Percentiles rank a stretch among this genome's conserved stretches.
phyloP scores from a whole-genome alignment of 805 yeast genomes.

The Metschnikowia lachancei region DNA sequence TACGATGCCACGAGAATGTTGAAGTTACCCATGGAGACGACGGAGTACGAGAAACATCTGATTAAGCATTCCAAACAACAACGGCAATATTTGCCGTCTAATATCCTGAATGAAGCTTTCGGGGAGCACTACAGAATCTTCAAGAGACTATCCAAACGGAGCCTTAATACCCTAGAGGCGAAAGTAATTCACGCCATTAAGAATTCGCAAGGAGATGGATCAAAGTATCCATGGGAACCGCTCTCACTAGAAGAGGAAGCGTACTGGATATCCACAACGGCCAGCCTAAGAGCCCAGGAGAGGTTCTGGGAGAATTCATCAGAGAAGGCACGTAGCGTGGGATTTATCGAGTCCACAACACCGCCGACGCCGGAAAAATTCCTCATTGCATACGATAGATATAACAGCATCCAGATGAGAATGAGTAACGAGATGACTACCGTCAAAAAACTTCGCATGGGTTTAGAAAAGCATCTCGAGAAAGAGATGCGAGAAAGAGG shows the following conservation, averaged over 20 bases:
- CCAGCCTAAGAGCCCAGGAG: background rate
- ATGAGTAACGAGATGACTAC: conserved; percentile 11
- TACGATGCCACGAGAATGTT: conserved; percentile 13
- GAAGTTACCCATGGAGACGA: conserved; percentile 11
- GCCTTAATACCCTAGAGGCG: conserved; percentile 16
- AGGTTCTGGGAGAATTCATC: conserved; percentile 8
- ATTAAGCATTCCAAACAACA: background rate
- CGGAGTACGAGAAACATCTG: background rate
- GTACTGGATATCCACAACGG: conserved; percentile 7
- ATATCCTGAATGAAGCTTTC: conserved; percentile 6
- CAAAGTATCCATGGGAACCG: conserved; percentile 14
- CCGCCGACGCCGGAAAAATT: conserved; percentile 6
- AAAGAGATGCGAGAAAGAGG: conserved; percentile 11
- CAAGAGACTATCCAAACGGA: conserved; percentile 13
- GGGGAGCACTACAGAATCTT: conserved; percentile 18
- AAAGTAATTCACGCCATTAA: conserved; percentile 9
- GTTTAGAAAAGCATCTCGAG: conserved; percentile 11
- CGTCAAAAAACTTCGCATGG: conserved; percentile 10
- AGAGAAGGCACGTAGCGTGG: conserved; percentile 3
- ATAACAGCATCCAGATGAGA: conserved; percentile 10
- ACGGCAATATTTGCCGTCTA: conserved; percentile 3
- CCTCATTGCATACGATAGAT: conserved; percentile 7
- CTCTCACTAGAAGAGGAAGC: conserved; percentile 6
- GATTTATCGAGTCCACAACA: background rate
- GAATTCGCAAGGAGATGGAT: no score